Evolutionary conservation across 2,329 filamentous ascomycete genomes (phyloP), one percentile per base, ranked within the genome.

Genomic region (Diaporthe sp.): DNA sequence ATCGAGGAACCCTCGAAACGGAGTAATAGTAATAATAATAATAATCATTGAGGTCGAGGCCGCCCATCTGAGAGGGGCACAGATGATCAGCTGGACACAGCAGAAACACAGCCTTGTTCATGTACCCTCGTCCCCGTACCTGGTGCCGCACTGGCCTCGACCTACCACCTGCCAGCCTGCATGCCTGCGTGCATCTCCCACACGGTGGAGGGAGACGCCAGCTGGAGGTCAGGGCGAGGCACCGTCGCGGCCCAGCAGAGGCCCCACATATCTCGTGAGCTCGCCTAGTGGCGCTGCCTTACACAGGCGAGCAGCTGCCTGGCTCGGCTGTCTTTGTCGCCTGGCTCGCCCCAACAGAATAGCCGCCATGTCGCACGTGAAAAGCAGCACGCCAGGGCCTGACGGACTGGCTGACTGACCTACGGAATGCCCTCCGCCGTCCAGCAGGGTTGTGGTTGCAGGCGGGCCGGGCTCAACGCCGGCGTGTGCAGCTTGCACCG

Each of bases 341-440:
- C 28, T 51, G 34, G 28, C 19, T 5, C 10, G 28, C 37, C 37
- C 4, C 37, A 13, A 10, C 37, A 39, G 28, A 13, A 25, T 53
- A 68, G 65, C 46, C 65, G 65, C 65, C 65, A 53, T 34, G 46
- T 53, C 65, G 65, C 65, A 68, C 46, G 65, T 68, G 46, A 68
- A 42, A 68, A 34, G 44, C 62, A 53, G 51, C 46, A 8, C 10
- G 17, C 31, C 17, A 7, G 22, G 19, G n/a, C 37, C 25, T 28
- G 12, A 15, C 51, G 3, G 58, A 39, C 55, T 37, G 34, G 42
- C 3, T 19, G 8, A 13, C 9, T 2, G 15, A 19, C 62, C 31
- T 10, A 28, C 44, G 62, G 22, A 37, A 68, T n/a, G 10, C 28
- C 19, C 31, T 25, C 62, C 46, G 62, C 62, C 62, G 62, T 17